phyloP scores from a whole-genome alignment of 139 green algal genomes.

The Chlorella sp. region DNA sequence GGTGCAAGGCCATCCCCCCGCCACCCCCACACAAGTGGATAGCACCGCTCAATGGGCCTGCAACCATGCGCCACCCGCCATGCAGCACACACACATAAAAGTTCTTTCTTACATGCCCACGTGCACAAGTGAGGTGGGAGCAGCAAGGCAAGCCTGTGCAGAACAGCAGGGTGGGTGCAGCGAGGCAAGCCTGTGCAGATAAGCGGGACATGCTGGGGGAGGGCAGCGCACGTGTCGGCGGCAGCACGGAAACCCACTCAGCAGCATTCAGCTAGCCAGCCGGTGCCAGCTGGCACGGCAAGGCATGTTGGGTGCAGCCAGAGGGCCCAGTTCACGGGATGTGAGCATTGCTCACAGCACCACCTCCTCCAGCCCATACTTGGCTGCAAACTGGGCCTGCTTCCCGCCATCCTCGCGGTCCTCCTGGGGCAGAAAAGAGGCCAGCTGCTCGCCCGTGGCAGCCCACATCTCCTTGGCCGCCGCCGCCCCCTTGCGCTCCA shows the following conservation, averaged over 20 bases:
- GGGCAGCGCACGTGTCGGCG: background rate
- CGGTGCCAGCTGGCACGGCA: background rate
- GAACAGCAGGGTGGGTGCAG: too few relatives aligned
- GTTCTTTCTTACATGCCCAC: too few relatives aligned
- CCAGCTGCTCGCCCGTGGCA: background rate
- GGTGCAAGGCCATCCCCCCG: too few relatives aligned
- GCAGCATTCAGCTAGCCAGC: background rate
- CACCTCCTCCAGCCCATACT: background rate
- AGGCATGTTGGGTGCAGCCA: background rate
- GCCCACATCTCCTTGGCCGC: slow-evolving; percentile 25
- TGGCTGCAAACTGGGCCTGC: background rate
- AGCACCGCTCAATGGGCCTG: too few relatives aligned
- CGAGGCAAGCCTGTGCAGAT: too few relatives aligned
- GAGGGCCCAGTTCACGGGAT: too few relatives aligned
- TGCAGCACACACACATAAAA: too few relatives aligned
- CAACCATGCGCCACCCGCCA: too few relatives aligned
- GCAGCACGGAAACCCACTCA: background rate
- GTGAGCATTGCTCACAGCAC: background rate
- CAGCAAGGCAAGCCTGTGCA: too few relatives aligned
- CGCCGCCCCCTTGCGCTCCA: slow-evolving; percentile 22
- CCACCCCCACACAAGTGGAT: too few relatives aligned
- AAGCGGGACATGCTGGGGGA: too few relatives aligned
- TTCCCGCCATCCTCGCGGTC: slow-evolving; percentile 4
- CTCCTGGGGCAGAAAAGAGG: slow-evolving; percentile 11
- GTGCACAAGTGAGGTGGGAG: too few relatives aligned